A percentile compares a stretch with the other conserved stretches of the same genome.
Conservation (phyloP, 106 monocot species). For the Phalaenopsis equestris region DNA sequence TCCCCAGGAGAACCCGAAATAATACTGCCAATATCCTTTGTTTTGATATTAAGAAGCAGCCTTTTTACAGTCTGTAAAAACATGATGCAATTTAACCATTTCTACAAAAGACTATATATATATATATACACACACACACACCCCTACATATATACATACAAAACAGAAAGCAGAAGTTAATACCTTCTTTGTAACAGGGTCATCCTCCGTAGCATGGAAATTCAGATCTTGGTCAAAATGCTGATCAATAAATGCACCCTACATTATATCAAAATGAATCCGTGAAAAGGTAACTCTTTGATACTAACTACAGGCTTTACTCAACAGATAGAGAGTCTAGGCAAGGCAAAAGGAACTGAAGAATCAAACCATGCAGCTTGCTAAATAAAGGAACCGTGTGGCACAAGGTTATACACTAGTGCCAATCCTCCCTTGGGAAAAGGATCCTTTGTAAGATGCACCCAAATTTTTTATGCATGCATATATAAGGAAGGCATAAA, state of each 20-base stretch:
- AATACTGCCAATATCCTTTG: constrained; percentile 67
- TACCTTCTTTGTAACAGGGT: constrained; percentile 96
- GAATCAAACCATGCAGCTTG: background rate
- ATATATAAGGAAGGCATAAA: background rate
- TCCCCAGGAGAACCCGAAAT: constrained; percentile 73
- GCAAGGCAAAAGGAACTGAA: background rate
- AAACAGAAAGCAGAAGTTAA: background rate
- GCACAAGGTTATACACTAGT: background rate
- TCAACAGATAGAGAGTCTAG: background rate
- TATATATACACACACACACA: background rate
- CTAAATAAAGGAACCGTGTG: background rate
- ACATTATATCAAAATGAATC: constrained; percentile 2
- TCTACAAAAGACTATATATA: background rate
- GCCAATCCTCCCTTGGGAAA: background rate
- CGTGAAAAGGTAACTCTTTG: background rate
- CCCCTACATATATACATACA: background rate
- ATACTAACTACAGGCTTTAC: background rate
- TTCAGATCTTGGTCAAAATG: constrained; percentile 97
- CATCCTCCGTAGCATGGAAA: constrained; percentile 94
- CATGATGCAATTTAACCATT: constrained; percentile 2
- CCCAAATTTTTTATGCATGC: background rate
- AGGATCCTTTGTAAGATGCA: background rate
- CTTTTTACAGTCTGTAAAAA: constrained; percentile 58
- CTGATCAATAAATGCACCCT: constrained; percentile 69
- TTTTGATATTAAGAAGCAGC: constrained; percentile 73